Percentiles rank a stretch among this genome's conserved stretches.
phyloP scores from a whole-genome alignment of 305 asterid genomes.

The Fraxinus sp. region DNA sequence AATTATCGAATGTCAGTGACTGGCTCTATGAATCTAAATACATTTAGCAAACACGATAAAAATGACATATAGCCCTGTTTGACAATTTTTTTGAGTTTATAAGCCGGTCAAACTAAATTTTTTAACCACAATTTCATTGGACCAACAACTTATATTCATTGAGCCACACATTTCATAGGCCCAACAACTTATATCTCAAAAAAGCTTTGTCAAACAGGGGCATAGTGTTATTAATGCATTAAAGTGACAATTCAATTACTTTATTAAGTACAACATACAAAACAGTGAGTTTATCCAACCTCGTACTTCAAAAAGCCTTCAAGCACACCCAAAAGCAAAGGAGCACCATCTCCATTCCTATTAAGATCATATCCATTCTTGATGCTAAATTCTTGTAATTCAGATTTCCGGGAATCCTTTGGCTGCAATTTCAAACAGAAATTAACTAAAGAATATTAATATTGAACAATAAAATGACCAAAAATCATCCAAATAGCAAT shows the following conservation, averaged over 20 bases:
- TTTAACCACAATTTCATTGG: not conserved
- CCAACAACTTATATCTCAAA: not conserved
- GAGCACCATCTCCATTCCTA: constrained; percentile 50
- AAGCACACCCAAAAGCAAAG: constrained; percentile 53
- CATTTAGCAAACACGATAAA: not conserved
- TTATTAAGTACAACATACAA: not conserved
- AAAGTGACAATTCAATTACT: not conserved
- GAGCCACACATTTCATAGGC: not conserved
- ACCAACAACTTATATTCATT: no score
- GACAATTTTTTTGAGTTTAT: not conserved
- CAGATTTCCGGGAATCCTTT: constrained; percentile 52
- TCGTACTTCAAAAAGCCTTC: constrained; percentile 57
- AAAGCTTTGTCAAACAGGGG: not conserved
- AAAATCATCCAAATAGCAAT: not conserved
- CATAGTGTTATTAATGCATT: not conserved
- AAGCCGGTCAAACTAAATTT: not conserved
- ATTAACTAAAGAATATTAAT: not conserved
- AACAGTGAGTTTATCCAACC: constrained; percentile 31
- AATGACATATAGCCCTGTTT: not conserved
- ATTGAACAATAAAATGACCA: not conserved
- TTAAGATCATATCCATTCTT: constrained; percentile 52
- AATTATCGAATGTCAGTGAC: not conserved
- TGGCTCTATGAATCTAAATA: not conserved
- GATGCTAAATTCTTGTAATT: constrained; percentile 47
- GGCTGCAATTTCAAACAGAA: constrained; percentile 37